Conservation (phyloP, 331 rosid genomes). For the Telfairia occidentalis region DNA sequence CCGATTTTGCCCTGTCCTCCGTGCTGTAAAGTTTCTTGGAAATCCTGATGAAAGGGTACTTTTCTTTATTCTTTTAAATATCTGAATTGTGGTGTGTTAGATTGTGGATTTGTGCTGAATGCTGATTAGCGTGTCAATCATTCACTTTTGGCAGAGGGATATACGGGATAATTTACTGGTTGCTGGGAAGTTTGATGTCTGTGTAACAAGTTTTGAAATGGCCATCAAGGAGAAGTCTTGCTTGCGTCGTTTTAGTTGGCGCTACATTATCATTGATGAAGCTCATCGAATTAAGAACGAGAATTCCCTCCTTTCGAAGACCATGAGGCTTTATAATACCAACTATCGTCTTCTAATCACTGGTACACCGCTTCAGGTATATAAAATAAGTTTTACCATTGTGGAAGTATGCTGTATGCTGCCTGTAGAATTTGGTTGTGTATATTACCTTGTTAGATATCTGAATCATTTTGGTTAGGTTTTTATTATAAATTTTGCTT, state of each 20-base stretch:
- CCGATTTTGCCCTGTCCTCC: conserved; percentile 80
- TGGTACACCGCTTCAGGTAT: conserved; percentile 95
- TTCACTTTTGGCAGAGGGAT: conserved; percentile 40
- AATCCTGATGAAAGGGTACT: conserved; percentile 92
- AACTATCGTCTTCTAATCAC: conserved; percentile 89
- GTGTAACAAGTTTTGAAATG: conserved; percentile 98
- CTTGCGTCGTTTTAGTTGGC: conserved; percentile 90
- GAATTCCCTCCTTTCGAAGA: conserved; percentile 87
- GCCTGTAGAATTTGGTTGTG: background rate
- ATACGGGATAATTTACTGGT: conserved; percentile 76
- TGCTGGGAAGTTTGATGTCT: conserved; percentile 93
- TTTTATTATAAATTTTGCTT: background rate
- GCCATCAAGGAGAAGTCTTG: conserved; percentile 85
- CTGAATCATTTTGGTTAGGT: background rate
- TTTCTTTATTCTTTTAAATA: background rate
- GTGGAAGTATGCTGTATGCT: background rate
- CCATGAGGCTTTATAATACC: conserved; percentile 86
- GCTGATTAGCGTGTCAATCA: background rate
- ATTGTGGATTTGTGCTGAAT: background rate
- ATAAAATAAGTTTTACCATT: conserved; percentile 8
- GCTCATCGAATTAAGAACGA: conserved; percentile 97
- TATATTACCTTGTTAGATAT: background rate
- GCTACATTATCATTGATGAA: conserved; percentile 87
- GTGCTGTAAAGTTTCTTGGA: conserved; percentile 88
- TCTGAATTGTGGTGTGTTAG: background rate